Percentiles rank a stretch among this genome's conserved stretches.
phyloP scores from a whole-genome alignment of 768 basidiomycete species.

The Cubamyces lactineus region DNA sequence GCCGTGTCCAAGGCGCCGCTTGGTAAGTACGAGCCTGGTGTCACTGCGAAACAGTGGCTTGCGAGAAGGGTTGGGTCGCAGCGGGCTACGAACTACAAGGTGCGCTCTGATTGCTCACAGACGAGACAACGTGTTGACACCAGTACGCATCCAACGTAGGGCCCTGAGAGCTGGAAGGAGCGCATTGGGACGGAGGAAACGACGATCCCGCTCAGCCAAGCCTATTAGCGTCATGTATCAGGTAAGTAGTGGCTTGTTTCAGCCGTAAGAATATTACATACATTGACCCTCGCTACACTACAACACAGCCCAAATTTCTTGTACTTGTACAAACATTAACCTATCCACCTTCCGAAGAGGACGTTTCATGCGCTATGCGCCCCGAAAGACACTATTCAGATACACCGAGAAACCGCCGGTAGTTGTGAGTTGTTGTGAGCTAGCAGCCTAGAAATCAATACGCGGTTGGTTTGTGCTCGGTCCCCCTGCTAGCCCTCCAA shows the following conservation, averaged over 20 bases:
- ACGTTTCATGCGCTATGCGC: too few relatives aligned
- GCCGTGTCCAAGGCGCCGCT: constrained; percentile 38
- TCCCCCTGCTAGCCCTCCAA: constrained; percentile 19
- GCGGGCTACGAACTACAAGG: background rate
- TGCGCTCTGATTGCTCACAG: background rate
- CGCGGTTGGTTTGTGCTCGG: constrained; percentile 14
- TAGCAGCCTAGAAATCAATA: background rate
- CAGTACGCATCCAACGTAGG: constrained; percentile 2
- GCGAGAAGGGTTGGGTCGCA: constrained; percentile 38
- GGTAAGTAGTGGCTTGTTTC: too few relatives aligned
- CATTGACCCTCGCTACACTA: background rate
- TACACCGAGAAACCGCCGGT: too few relatives aligned
- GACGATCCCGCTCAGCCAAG: background rate
- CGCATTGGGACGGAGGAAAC: constrained; percentile 31
- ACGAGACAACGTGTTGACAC: too few relatives aligned
- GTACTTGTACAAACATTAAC: too few relatives aligned
- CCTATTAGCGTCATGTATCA: too few relatives aligned
- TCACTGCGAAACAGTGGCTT: constrained; percentile 48
- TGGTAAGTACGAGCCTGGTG: constrained; percentile 40
- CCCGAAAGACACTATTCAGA: too few relatives aligned
- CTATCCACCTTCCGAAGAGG: too few relatives aligned
- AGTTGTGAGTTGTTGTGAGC: too few relatives aligned
- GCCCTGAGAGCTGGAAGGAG: constrained; percentile 30
- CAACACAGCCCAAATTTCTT: background rate
- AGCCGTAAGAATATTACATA: too few relatives aligned